Percentiles rank a stretch among this genome's conserved stretches.
These are phyloP conservation scores for Pterulicium gracile DNA, from an alignment of 1,284 basidiomycete genomes.

Conservation along the genomic window DNA sequence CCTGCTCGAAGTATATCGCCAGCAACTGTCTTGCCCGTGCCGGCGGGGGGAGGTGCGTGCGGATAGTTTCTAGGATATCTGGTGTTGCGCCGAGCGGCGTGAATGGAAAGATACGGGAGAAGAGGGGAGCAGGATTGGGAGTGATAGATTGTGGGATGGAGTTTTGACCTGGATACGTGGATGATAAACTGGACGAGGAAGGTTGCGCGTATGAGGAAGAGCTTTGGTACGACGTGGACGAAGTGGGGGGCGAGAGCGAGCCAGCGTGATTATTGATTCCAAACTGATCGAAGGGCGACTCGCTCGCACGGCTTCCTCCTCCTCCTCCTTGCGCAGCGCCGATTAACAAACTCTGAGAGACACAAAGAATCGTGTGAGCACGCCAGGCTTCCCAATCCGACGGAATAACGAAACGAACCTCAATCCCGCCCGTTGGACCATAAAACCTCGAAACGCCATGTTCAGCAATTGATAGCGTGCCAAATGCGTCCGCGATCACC, in stretches of 20 bases:
- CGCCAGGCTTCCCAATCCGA: too few relatives aligned
- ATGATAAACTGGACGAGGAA: neutral
- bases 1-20: constrained; percentile 44
- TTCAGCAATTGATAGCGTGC: constrained; percentile 51
- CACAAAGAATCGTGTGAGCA: too few relatives aligned
- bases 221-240: too few relatives aligned
- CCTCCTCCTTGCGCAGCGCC: too few relatives aligned
- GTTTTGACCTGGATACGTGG: constrained; percentile 16
- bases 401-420: constrained; percentile 32
- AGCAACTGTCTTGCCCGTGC: constrained; percentile 34
- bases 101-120: constrained; percentile 55
- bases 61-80: constrained; percentile 37
- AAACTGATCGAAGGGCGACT: too few relatives aligned
- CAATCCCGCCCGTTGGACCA: constrained; percentile 51
- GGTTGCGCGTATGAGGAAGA: too few relatives aligned
- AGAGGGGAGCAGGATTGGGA: constrained; percentile 36
- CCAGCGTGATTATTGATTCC: too few relatives aligned
- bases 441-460: constrained; percentile 52
- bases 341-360: too few relatives aligned
- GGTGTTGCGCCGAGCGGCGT: constrained; percentile 41
- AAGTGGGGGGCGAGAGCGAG: too few relatives aligned
- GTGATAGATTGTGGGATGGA: constrained; percentile 21
- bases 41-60: constrained; percentile 38
- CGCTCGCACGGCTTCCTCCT: too few relatives aligned
- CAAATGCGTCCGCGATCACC: constrained; percentile 43